Conservation (phyloP, 1,284 basidiomycete species). For the Volvariella volvacea region DNA sequence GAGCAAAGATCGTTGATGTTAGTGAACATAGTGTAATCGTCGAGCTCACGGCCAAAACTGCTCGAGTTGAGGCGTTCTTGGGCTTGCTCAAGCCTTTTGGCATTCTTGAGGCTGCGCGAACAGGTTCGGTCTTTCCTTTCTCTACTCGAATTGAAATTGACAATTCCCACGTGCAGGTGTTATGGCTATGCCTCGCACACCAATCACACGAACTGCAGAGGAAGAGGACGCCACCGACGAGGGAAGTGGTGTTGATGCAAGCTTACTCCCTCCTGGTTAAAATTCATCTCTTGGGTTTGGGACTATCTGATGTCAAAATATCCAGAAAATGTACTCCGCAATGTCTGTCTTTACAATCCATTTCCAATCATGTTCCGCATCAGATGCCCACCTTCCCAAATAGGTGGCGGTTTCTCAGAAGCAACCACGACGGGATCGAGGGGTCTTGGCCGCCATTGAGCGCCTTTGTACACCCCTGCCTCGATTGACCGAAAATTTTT, state of each 20-base stretch:
- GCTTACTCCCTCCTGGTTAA: slow-evolving; percentile 86
- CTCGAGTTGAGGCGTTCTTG: slow-evolving; percentile 90
- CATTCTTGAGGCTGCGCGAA: slow-evolving; percentile 87
- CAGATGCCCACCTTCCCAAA: no score
- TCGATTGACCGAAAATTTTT: no score
- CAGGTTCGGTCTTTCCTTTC: slow-evolving; percentile 50
- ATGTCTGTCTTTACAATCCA: no score
- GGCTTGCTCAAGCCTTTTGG: slow-evolving; percentile 92
- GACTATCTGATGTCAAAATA: no score
- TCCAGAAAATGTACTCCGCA: no score
- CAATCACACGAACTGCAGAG: slow-evolving; percentile 63
- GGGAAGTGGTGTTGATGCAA: slow-evolving; percentile 67
- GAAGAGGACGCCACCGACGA: slow-evolving; percentile 42
- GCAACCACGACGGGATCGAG: no score
- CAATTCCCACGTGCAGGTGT: slow-evolving; percentile 47
- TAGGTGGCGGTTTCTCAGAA: no score
- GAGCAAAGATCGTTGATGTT: slow-evolving; percentile 91
- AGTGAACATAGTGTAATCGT: slow-evolving; percentile 93
- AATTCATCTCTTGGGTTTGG: background rate
- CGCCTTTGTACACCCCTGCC: no score
- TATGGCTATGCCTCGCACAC: slow-evolving; percentile 96
- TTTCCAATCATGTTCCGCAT: no score
- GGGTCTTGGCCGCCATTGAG: no score
- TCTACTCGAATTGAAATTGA: background rate
- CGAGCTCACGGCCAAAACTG: slow-evolving; percentile 91